Conservation (phyloP, 495 filamentous ascomycete species). For the Apodospora peruviana region DNA sequence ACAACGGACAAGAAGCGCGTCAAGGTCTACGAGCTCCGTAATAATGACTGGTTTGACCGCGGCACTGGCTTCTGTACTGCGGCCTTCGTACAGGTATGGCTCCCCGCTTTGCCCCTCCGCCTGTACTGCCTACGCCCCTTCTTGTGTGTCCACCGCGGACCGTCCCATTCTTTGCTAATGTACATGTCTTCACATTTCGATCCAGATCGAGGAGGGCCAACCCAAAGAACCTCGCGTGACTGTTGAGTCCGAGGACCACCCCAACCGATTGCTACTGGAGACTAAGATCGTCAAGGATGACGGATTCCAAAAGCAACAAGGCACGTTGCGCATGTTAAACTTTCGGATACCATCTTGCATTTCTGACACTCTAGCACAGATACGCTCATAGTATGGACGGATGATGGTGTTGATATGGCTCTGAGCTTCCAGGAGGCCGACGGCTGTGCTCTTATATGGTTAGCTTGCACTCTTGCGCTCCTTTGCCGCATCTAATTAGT, state of each 20-base stretch:
- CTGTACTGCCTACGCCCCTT: not conserved
- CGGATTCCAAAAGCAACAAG: constrained; percentile 98
- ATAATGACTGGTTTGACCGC: constrained; percentile 98
- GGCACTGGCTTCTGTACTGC: constrained; percentile 94
- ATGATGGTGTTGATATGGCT: constrained; percentile 91
- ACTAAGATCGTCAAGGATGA: constrained; percentile 90
- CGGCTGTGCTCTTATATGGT: constrained; percentile 91
- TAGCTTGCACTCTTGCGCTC: constrained; percentile 6
- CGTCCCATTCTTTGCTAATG: too few species aligned
- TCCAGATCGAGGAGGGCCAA: constrained; percentile 38
- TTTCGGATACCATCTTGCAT: not conserved
- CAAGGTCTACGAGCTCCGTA: constrained; percentile 96
- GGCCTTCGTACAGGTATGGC: constrained; percentile 67
- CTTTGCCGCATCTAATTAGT: too few species aligned
- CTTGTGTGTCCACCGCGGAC: too few species aligned
- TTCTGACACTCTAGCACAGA: constrained; percentile 48
- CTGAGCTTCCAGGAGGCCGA: constrained; percentile 98
- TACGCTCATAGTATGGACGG: constrained; percentile 97
- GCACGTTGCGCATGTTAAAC: constrained; percentile 41
- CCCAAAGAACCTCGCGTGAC: constrained; percentile 74
- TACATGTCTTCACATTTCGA: too few species aligned
- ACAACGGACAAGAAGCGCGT: constrained; percentile 91
- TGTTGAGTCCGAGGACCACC: constrained; percentile 90
- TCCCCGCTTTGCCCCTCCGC: not conserved
- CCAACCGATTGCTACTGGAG: constrained; percentile 75